Evolutionary conservation across 805 yeast species (phyloP).

Genomic region (Candida palmyrensis): DNA sequence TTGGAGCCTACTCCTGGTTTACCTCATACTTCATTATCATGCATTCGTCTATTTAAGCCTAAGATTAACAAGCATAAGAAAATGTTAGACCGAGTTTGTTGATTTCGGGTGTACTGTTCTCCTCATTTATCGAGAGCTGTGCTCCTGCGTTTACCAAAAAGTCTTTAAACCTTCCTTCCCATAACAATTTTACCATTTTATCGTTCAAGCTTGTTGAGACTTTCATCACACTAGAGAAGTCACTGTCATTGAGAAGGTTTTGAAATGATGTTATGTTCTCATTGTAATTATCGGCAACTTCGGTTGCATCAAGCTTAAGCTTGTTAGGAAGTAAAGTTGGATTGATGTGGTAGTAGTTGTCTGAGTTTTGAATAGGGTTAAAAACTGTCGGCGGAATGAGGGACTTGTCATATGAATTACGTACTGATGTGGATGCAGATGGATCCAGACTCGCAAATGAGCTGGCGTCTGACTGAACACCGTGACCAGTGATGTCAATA

Average conservation of each 20-base stretch:
- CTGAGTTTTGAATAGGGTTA: conserved; percentile 20
- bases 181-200: conserved; percentile 55
- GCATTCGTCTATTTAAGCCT: neutral
- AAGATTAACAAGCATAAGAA: conserved; percentile 50
- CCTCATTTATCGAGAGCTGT: conserved; percentile 37
- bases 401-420: no score
- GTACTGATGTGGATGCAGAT: no score
- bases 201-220: conserved; percentile 65
- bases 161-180: conserved; percentile 87
- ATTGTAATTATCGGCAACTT: conserved; percentile 9
- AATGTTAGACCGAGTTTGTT: conserved; percentile 54
- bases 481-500: no score
- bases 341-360: conserved; percentile 22
- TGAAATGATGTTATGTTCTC: conserved; percentile 47
- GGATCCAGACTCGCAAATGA: neutral
- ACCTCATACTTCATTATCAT: no score
- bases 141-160: conserved; percentile 75
- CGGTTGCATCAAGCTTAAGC: conserved; percentile 6
- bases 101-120: conserved; percentile 41
- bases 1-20: neutral
- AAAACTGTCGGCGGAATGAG: conserved; percentile 8
- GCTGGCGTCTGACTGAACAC: conserved; percentile 1
- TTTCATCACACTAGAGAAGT: conserved; percentile 69
- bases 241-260: conserved; percentile 44
- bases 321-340: conserved; percentile 16